Percentiles rank a stretch among this genome's conserved stretches.
Evolutionary conservation across 2,329 filamentous ascomycete species (phyloP).

Genomic region (Pyricularia sp.): DNA sequence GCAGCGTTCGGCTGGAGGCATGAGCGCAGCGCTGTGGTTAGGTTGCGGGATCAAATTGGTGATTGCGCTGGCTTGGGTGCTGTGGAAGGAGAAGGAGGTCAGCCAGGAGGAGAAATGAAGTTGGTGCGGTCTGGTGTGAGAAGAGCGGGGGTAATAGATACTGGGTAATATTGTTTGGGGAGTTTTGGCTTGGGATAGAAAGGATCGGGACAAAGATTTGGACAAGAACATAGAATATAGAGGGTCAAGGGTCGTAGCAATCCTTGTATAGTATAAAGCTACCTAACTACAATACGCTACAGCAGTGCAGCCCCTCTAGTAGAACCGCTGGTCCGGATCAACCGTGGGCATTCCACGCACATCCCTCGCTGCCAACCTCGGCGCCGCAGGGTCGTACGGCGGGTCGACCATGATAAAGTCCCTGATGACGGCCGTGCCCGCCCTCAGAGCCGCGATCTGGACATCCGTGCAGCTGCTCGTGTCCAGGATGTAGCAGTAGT

Average conservation of each 20-base stretch:
- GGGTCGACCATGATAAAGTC: conserved; percentile 6
- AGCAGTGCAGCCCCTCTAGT: neutral
- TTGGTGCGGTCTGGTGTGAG: neutral
- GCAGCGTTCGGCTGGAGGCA: conserved; percentile 28
- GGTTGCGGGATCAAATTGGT: conserved; percentile 32
- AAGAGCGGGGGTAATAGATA: too few species aligned
- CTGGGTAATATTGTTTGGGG: neutral
- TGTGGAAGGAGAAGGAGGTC: conserved; percentile 9
- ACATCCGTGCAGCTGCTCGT: conserved; percentile 22
- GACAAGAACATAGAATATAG: neutral
- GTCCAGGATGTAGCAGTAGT: conserved; percentile 17
- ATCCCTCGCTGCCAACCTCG: neutral
- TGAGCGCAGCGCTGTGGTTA: conserved; percentile 34
- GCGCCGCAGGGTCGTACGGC: conserved; percentile 2
- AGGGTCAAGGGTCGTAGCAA: neutral
- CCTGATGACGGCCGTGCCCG: conserved; percentile 39
- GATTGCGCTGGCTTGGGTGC: conserved; percentile 23
- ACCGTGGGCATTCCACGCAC: neutral
- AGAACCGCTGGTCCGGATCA: conserved; percentile 1
- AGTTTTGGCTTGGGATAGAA: neutral
- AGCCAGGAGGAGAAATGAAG: neutral
- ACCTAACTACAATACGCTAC: neutral
- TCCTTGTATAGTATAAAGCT: neutral
- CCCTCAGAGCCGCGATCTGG: conserved; percentile 39
- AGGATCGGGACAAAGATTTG: neutral